Base-by-base conservation (phyloP, 2,329 filamentous ascomycete genomes). In the Blastomyces parvus region DNA sequence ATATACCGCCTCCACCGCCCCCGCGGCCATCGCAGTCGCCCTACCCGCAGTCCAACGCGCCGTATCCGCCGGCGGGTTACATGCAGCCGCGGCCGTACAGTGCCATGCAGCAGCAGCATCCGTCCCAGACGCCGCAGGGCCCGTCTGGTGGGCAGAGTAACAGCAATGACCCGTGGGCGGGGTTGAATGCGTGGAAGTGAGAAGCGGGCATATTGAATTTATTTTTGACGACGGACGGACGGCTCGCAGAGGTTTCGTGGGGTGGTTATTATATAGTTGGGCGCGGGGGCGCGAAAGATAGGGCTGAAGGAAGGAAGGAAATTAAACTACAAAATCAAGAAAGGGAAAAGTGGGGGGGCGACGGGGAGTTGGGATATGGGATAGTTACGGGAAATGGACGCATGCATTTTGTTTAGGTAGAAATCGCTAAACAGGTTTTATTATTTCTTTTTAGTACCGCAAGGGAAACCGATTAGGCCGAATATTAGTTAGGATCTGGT, bases 111-210 rank as follows among this genome's bases (percentile, higher is more conserved):
- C 73, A 74, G 13, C 74, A 75, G 57, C 77, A 76, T 63, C 75
- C 77, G 67, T 68, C 71, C 1, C 73, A 75, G 64, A 50, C 63
- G 25, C 69, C 70, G 36, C 56, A 59, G 27, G 64, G 60, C n/a
- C 66, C 62, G 33, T 56, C 58, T n/a, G 27, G 25, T 71, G 59
- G 72, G 73, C 59, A 69, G 73, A 40, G 19, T 55, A 70, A 69
- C 53, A 66, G 71, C 14, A 69, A 70, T 65, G 86, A 90, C 79
- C 87, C 87, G 8, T 90, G 86, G 86, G 86, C 86, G 19, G 87
- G 87, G 4, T 73, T 90, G 68, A 87, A 83, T 76, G 83, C 82
- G 56, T 89, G 87, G 87, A 88, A 87, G 73, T 88, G 66, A 72
- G 63, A 27, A 50, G 25, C 13, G 3, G n/a, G 22, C 27, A 13